Evolutionary conservation across 75 land plant species (phyloP).

Genomic region (Sequoiadendron giganteum): DNA sequence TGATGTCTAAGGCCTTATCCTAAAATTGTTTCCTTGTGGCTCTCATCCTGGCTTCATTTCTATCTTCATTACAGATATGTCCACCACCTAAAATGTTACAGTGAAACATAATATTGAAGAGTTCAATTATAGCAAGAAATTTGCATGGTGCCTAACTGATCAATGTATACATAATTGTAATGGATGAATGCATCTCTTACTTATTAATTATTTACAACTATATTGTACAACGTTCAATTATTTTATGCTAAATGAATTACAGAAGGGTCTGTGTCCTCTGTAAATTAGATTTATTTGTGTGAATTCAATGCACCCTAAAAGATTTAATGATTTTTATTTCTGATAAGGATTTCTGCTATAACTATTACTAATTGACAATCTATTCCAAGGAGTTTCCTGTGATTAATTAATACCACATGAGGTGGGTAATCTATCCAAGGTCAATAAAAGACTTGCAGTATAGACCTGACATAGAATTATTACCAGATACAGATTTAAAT

Average conservation of each 20-base stretch:
- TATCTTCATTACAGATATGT: constrained; percentile 65
- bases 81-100: constrained; percentile 59
- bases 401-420: background rate
- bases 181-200: too few species aligned
- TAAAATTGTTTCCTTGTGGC: constrained; percentile 50
- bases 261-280: background rate
- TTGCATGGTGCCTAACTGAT: background rate
- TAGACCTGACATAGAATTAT: background rate
- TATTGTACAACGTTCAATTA: background rate
- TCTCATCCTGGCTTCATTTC: constrained; percentile 68
- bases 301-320: background rate
- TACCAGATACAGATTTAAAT: too few species aligned
- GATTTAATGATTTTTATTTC: background rate
- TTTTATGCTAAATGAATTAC: background rate
- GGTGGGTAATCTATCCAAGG: background rate
- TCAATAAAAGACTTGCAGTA: background rate
- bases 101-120: background rate
- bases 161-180: background rate
- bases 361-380: background rate
- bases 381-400: background rate
- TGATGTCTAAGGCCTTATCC: constrained; percentile 71
- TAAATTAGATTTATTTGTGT: background rate
- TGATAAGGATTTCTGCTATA: background rate
- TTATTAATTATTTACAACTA: background rate
- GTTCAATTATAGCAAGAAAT: too few species aligned